Evolutionary conservation across 192 early-diverging fungal species (phyloP), one percentile per base, ranked within the genome.

Genomic region (Bifiguratus adelaidae): DNA sequence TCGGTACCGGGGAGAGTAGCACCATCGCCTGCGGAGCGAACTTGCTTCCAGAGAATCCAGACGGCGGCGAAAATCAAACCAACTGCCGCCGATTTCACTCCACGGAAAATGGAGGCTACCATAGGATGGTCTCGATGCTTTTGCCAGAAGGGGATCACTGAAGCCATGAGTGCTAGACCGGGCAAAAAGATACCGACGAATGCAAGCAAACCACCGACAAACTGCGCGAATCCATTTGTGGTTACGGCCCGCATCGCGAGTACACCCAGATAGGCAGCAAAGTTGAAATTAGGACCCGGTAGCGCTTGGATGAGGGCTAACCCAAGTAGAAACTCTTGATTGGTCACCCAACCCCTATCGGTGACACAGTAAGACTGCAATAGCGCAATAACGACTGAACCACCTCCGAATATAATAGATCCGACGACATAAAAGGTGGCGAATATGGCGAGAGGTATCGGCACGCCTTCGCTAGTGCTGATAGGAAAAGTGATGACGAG

Each of bases 241-340:
- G 49, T 37, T 12, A 71, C 55, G n/a, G n/a, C n/a, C n/a, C n/a
- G n/a, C 25, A 81, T 50, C 0, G 76, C 61, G 0, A 83, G 56
- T 1, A 74, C 78, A 2, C 82, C 82, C 41, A 73, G 63, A 33
- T 60, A 85, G 11, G 71, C 77, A 3, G 76, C 71, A 43, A 85
- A 74, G 40, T 85, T 85, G 61, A 82, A 85, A 41, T 76, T 81
- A 18, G 77, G 82, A 0, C 80, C 80, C 41, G 61, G 57, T 0
- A 67, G 24, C 1, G 63, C 58, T 42, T 80, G 74, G 25, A 80
- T 77, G 22, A 83, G 37, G n/a, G 80, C 80, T 7, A 81, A 56
- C 2, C 78, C 81, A 7, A 81, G 55, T 26, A 81, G 46, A 50
- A 83, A 83, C 42, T 83, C 78, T 4, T 64, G 44, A 25, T 50